Percentiles rank a stretch among this genome's conserved stretches.
These are phyloP conservation scores for Diplosphaera chodatii DNA, from an alignment of 139 green algal species.

Conservation along the genomic window DNA sequence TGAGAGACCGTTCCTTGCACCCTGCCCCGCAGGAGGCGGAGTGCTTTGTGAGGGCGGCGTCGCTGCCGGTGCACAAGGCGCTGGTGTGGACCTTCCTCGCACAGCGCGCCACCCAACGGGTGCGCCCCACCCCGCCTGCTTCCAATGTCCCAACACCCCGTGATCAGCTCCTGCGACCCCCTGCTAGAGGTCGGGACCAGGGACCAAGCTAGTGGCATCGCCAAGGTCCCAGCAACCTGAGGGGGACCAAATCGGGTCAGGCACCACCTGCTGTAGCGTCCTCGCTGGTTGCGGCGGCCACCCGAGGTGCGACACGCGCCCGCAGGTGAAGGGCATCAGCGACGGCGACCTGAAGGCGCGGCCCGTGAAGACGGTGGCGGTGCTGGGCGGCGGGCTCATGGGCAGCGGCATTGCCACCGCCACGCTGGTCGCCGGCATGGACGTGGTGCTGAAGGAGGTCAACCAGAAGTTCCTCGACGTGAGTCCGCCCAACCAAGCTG, in stretches of 20 bases:
- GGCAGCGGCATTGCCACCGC: slow-evolving; percentile 93
- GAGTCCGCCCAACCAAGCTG: slow-evolving; percentile 2
- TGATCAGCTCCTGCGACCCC: background rate
- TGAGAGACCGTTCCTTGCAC: no score
- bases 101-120: slow-evolving; percentile 85
- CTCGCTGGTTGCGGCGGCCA: no score
- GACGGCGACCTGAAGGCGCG: slow-evolving; percentile 80
- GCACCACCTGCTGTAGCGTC: no score
- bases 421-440: slow-evolving; percentile 55
- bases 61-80: slow-evolving; percentile 81
- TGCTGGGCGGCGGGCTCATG: slow-evolving; percentile 97
- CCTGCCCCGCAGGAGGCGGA: slow-evolving; percentile 54
- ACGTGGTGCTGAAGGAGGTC: slow-evolving; percentile 96
- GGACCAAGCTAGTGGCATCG: no score
- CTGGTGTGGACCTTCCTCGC: slow-evolving; percentile 99
- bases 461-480: slow-evolving; percentile 93
- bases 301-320: no score
- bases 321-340: slow-evolving; percentile 65
- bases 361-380: slow-evolving; percentile 68
- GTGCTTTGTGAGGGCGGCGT: slow-evolving; percentile 64
- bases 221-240: no score
- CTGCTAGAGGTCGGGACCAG: background rate
- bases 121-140: no score
- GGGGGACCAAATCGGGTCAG: no score
- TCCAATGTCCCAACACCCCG: no score